Evolutionary conservation across 768 basidiomycete species (phyloP).

Genomic region (Amanita muscaria): DNA sequence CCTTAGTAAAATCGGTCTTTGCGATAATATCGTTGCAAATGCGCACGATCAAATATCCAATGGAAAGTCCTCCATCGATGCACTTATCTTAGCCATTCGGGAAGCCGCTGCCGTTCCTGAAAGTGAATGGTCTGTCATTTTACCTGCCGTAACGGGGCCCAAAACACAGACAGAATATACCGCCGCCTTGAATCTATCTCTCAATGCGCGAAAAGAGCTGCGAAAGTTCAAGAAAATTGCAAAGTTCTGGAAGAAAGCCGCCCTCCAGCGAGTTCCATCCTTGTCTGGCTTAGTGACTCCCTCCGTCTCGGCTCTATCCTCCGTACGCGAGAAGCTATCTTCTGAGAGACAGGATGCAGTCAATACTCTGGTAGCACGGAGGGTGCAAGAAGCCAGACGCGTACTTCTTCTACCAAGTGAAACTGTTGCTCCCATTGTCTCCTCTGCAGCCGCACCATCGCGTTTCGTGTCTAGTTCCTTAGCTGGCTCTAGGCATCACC

Average conservation of each 20-base stretch:
- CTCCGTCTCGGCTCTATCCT: conserved; percentile 31
- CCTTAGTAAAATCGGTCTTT: conserved; percentile 1
- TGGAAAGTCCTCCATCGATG: conserved; percentile 30
- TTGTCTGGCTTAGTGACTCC: conserved; percentile 26
- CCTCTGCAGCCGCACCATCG: too few relatives aligned
- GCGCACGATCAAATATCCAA: conserved; percentile 6
- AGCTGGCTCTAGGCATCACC: not conserved
- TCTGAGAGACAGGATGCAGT: conserved; percentile 31
- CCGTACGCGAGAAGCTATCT: conserved; percentile 24
- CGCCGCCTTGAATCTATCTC: conserved; percentile 36
- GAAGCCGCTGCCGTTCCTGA: conserved; percentile 29
- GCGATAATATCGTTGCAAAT: not conserved
- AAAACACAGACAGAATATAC: conserved; percentile 35
- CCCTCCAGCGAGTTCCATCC: conserved; percentile 19
- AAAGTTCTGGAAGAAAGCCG: conserved; percentile 39
- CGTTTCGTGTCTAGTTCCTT: not conserved
- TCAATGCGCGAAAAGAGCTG: conserved; percentile 36
- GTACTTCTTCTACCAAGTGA: too few relatives aligned
- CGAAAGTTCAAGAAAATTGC: conserved; percentile 32
- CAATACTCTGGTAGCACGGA: conserved; percentile 25
- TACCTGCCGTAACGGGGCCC: conserved; percentile 24
- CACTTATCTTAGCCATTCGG: conserved; percentile 34
- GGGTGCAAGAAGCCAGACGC: conserved; percentile 11
- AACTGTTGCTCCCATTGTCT: too few relatives aligned
- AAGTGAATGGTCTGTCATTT: conserved; percentile 35